These are phyloP conservation scores for Candida sphagnicola DNA, from an alignment of 805 yeast species.

Conservation along the genomic window DNA sequence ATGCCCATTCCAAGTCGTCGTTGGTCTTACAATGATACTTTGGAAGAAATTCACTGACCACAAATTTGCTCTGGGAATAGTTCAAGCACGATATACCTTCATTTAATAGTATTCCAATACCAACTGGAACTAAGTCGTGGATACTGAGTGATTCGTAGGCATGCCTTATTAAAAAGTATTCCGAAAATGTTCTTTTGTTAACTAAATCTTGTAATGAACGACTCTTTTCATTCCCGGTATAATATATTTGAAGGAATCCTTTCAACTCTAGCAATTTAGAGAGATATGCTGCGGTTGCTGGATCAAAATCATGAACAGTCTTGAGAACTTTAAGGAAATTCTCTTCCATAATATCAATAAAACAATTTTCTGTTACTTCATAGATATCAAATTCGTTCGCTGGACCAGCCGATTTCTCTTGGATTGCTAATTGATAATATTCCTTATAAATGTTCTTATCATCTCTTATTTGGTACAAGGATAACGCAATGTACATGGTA, in stretches of 20 bases:
- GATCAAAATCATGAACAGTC: constrained; percentile 55
- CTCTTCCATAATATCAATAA: constrained; percentile 52
- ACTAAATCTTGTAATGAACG: constrained; percentile 8
- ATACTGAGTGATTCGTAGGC: constrained; percentile 51
- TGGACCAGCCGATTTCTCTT: constrained; percentile 34
- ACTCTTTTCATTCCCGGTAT: constrained; percentile 12
- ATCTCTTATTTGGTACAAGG: constrained; percentile 57
- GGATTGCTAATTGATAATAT: constrained; percentile 28
- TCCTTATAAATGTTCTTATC: constrained; percentile 24
- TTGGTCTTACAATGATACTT: constrained; percentile 57
- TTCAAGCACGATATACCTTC: constrained; percentile 41
- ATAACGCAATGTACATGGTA: constrained; percentile 55
- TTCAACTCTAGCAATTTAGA: constrained; percentile 62
- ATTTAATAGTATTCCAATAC: constrained; percentile 55
- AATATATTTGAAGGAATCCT: constrained; percentile 47
- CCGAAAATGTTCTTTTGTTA: constrained; percentile 42
- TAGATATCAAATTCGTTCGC: constrained; percentile 22
- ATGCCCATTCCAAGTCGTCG: constrained; percentile 78
- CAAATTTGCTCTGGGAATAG: constrained; percentile 29
- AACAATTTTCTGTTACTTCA: constrained; percentile 35
- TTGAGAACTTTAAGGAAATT: constrained; percentile 56
- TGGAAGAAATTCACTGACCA: constrained; percentile 57
- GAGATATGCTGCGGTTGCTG: constrained; percentile 59
- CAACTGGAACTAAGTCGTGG: constrained; percentile 59
- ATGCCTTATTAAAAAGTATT: constrained; percentile 51